Evolutionary conservation across 78 protist genomes (phyloP).

Genomic region (Diacronema lutheri): DNA sequence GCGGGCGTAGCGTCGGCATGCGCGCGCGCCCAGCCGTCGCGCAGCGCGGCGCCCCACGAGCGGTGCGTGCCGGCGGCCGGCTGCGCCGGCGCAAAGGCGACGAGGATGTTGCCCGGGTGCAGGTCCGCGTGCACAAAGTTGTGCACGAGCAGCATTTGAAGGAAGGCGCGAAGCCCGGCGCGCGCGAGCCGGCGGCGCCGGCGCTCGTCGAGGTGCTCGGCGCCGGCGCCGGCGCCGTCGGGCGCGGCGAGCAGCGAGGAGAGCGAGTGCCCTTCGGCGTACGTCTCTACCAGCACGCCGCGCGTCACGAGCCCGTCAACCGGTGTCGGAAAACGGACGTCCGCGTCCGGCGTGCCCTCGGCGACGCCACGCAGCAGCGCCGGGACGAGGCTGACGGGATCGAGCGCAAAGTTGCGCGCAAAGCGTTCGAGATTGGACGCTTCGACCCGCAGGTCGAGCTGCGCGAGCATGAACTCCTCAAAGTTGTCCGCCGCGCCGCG

Average conservation of each 20-base stretch:
- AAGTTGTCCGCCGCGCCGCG: not conserved
- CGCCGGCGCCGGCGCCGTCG: too few species aligned
- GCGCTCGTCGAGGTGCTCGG: too few species aligned
- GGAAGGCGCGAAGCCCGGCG: conserved; percentile 7
- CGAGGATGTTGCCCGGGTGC: conserved; percentile 54
- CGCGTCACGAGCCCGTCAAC: not conserved
- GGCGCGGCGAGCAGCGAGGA: too few species aligned
- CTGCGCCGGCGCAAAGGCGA: not conserved
- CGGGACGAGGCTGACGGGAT: too few species aligned
- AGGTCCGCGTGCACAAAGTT: conserved; percentile 58
- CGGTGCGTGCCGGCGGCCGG: too few species aligned
- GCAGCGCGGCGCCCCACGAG: too few species aligned
- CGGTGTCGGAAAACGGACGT: conserved; percentile 53
- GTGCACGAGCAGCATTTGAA: conserved; percentile 45
- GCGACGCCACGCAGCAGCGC: too few species aligned
- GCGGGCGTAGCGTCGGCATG: too few species aligned
- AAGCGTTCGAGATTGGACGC: conserved; percentile 28
- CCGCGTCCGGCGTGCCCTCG: too few species aligned
- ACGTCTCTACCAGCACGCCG: conserved; percentile 42
- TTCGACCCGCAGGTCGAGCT: conserved; percentile 40
- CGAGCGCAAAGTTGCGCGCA: conserved; percentile 3
- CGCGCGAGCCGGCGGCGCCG: not conserved
- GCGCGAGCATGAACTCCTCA: conserved; percentile 8
- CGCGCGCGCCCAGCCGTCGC: too few species aligned
- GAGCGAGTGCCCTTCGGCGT: not conserved